These are phyloP conservation scores for Tetrahymena elliotti DNA, from an alignment of 73 alveolate genomes.

Conservation along the genomic window DNA sequence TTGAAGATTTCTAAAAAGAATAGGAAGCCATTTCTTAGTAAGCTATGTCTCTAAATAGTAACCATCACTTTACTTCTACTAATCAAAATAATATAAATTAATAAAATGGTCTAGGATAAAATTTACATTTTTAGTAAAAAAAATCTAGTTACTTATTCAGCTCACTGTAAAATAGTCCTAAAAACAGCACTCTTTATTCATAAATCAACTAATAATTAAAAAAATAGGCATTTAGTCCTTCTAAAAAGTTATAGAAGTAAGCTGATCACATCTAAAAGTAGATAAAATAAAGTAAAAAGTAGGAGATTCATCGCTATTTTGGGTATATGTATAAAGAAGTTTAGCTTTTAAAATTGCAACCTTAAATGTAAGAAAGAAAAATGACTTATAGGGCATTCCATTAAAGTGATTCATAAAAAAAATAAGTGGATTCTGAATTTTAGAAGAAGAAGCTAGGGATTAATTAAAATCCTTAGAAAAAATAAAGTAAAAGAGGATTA, in stretches of 20 bases:
- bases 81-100: too few species aligned
- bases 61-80: neutral
- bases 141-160: neutral
- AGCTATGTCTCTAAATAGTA: neutral
- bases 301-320: neutral
- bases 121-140: too few species aligned
- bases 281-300: too few species aligned
- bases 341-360: neutral
- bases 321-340: neutral
- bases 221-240: neutral
- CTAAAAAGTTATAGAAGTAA: too few species aligned
- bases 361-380: neutral
- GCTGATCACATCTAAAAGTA: neutral
- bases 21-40: neutral
- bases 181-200: neutral
- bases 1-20: neutral
- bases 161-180: neutral
- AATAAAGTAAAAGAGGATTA: neutral
- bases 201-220: too few species aligned
- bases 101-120: neutral
- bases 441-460: neutral
- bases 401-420: too few species aligned
- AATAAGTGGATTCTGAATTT: neutral
- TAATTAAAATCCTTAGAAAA: too few species aligned
- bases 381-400: neutral